These are phyloP conservation scores for Colletotrichum sp. DNA, from an alignment of 2,329 filamentous ascomycete species.

Conservation along the genomic window DNA sequence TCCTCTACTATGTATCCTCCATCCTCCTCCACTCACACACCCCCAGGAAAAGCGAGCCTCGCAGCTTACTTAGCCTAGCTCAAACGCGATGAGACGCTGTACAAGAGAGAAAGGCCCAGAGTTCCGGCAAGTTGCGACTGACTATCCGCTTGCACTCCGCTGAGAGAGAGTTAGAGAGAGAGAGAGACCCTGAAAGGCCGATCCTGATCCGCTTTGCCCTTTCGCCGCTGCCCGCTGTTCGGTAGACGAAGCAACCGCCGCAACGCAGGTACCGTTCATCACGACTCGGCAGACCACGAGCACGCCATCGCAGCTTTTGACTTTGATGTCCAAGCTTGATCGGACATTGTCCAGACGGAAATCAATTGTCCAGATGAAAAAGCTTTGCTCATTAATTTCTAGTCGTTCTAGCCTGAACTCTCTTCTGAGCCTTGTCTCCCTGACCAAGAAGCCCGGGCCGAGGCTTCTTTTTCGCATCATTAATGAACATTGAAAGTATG, in stretches of 20 bases:
- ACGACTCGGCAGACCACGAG: not conserved
- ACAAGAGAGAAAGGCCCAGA: not conserved
- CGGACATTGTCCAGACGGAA: not conserved
- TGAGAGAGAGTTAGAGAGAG: not conserved
- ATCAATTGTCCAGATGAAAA: not conserved
- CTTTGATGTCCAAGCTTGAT: not conserved
- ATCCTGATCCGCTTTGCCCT: not conserved
- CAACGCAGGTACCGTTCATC: not conserved
- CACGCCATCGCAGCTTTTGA: not conserved
- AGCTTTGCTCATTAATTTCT: not conserved
- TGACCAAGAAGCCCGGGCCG: not conserved
- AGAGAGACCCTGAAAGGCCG: not conserved
- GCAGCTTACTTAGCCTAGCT: not conserved
- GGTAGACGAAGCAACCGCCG: not conserved
- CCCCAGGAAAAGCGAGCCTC: not conserved
- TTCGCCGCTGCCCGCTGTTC: not conserved
- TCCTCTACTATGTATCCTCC: no score
- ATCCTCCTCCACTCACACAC: not conserved
- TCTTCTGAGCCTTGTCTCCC: not conserved
- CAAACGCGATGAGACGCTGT: not conserved
- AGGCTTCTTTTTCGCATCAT: not conserved
- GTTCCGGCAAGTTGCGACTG: not conserved
- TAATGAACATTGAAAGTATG: not conserved
- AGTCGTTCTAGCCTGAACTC: not conserved
- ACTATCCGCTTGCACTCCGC: not conserved